Percentiles rank a stretch among this genome's conserved stretches.
Evolutionary conservation across 257 asterid species (phyloP).

Genomic region (Primulina tabacum): DNA sequence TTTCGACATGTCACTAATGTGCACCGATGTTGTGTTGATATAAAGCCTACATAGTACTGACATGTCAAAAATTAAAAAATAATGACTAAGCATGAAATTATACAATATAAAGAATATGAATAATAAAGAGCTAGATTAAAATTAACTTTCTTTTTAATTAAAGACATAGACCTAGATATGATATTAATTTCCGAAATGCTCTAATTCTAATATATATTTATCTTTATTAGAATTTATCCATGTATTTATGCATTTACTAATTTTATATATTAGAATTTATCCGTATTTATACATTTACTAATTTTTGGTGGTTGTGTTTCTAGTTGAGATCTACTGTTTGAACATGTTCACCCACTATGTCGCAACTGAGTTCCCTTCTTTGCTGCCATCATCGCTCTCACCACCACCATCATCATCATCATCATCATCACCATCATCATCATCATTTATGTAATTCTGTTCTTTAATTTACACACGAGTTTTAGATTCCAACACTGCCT

Average conservation of each 20-base stretch:
- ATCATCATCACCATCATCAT: slow-evolving; percentile 14
- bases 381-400: background rate
- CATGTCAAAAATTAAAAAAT: no score
- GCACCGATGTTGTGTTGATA: no score
- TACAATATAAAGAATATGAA: no score
- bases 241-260: slow-evolving; percentile 1
- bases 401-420: background rate
- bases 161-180: background rate
- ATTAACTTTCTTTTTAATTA: no score
- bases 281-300: background rate
- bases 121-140: no score
- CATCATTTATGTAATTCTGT: background rate
- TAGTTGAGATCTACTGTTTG: slow-evolving; percentile 10
- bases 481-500: slow-evolving; percentile 18
- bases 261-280: no score
- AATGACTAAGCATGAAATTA: no score
- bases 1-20: no score
- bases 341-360: slow-evolving; percentile 12
- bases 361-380: slow-evolving; percentile 13
- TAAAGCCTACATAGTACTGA: no score
- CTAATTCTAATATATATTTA: background rate
- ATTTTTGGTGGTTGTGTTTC: slow-evolving; percentile 6
- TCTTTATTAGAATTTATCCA: background rate
- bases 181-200: slow-evolving; percentile 10
- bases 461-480: background rate